These are phyloP conservation scores for Solanum arcanum DNA, from an alignment of 257 asterid genomes.

Conservation along the genomic window DNA sequence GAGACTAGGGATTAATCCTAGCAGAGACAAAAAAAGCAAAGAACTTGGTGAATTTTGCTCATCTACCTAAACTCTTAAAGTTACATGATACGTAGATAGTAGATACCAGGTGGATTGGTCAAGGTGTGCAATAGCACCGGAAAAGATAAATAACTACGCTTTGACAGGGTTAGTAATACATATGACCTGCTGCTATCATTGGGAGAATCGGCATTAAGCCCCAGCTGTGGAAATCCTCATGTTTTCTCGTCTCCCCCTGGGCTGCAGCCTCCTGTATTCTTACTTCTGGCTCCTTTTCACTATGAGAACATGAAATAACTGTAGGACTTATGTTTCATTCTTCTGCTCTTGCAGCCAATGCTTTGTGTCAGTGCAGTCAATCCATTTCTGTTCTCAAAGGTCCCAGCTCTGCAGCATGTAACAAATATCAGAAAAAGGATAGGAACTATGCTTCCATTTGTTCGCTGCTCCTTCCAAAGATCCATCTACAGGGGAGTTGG, in stretches of 20 bases:
- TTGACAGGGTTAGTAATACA: background rate
- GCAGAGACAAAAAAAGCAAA: background rate
- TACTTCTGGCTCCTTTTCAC: background rate
- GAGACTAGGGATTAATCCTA: background rate
- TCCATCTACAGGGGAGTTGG: constrained; percentile 79
- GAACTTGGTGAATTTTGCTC: background rate
- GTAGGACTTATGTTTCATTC: constrained; percentile 4
- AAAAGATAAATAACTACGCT: background rate
- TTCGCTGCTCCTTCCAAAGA: constrained; percentile 66
- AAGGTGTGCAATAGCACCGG: background rate
- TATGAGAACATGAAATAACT: background rate
- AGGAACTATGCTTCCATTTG: constrained; percentile 64
- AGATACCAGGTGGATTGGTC: background rate
- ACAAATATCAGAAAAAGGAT: constrained; percentile 71
- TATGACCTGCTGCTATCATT: background rate
- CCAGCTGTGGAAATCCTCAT: background rate
- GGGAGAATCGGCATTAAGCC: background rate
- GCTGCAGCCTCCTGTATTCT: background rate
- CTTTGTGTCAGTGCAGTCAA: constrained; percentile 96
- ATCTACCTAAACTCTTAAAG: background rate
- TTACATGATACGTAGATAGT: background rate
- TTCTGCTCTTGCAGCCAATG: constrained; percentile 78
- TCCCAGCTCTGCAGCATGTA: constrained; percentile 83
- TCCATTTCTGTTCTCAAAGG: constrained; percentile 72
- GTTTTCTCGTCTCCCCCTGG: background rate